Conservation (phyloP, 768 basidiomycete species). For the Rhodotorula toruloides region DNA sequence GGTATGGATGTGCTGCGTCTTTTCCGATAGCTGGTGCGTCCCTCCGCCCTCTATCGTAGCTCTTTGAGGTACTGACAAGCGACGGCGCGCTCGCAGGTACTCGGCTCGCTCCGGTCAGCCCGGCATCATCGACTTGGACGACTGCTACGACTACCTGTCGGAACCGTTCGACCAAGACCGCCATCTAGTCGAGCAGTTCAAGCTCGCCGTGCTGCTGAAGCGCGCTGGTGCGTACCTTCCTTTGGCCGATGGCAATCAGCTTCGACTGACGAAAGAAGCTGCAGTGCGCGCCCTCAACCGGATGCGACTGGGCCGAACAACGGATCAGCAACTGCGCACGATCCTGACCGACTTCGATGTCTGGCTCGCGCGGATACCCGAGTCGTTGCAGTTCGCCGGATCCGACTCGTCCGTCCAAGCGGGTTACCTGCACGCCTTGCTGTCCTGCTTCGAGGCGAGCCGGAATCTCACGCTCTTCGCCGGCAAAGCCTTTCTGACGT, state of each 20-base stretch:
- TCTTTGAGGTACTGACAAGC: neutral
- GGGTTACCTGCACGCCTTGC: neutral
- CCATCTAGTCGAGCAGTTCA: neutral
- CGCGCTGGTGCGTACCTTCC: neutral
- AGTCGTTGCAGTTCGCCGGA: neutral
- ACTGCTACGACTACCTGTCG: slow-evolving; percentile 1
- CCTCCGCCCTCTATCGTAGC: neutral
- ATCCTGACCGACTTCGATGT: neutral
- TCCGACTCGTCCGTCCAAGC: neutral
- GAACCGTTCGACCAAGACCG: neutral
- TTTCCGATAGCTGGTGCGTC: neutral
- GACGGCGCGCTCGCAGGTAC: neutral
- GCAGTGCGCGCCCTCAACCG: slow-evolving; percentile 1
- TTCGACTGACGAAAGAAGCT: too few relatives aligned
- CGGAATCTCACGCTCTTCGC: neutral
- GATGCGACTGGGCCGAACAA: neutral
- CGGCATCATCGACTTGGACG: neutral
- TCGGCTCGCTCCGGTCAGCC: neutral
- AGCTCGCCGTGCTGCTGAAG: neutral
- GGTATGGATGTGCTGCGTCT: neutral
- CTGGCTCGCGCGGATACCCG: neutral
- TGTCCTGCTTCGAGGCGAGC: neutral
- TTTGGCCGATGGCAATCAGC: neutral
- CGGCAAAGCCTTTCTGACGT: neutral
- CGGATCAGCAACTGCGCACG: neutral